Conservation (phyloP, 345 rosid species). For the Citrus maxima region DNA sequence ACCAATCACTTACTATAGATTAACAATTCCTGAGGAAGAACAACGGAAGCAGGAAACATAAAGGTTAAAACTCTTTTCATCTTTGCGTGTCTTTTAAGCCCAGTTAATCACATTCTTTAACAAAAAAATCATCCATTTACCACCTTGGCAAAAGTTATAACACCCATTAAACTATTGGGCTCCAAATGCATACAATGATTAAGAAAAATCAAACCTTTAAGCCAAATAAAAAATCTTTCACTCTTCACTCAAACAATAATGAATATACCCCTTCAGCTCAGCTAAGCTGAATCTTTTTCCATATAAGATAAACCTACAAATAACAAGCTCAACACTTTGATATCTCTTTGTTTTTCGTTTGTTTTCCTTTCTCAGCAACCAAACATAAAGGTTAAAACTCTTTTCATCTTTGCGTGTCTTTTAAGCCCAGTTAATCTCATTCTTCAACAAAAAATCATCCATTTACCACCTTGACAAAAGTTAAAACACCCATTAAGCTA, state of each 20-base stretch:
- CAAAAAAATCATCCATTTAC: not conserved
- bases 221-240: not conserved
- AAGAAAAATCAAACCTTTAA: not conserved
- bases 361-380: slow-evolving; percentile 15
- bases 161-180: not conserved
- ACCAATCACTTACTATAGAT: not conserved
- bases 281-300: not conserved
- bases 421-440: not conserved
- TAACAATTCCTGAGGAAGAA: not conserved
- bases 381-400: not conserved
- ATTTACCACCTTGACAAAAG: not conserved
- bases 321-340: slow-evolving; percentile 5
- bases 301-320: slow-evolving; percentile 1
- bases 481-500: not conserved
- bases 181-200: not conserved
- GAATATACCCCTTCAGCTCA: slow-evolving; percentile 1
- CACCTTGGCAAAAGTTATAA: not conserved
- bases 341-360: slow-evolving; percentile 2
- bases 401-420: not conserved
- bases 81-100: not conserved
- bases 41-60: not conserved
- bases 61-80: not conserved
- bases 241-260: not conserved
- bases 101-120: not conserved
- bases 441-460: not conserved